These are phyloP conservation scores for Blastobotrys persicus DNA, from an alignment of 1,139 yeast species.

Conservation along the genomic window DNA sequence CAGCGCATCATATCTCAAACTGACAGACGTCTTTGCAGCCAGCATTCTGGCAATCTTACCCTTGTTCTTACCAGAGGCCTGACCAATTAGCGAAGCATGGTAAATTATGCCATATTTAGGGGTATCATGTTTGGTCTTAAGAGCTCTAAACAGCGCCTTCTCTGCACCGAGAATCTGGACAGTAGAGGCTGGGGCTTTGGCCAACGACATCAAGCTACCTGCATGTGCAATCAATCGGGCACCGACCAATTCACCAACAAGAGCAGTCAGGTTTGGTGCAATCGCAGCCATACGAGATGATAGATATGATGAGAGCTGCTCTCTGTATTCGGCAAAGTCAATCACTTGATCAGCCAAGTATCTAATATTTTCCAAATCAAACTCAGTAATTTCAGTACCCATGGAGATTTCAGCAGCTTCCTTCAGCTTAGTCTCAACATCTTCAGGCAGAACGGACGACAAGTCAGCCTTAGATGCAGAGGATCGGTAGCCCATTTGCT, in stretches of 20 bases:
- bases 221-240: slow-evolving; percentile 98
- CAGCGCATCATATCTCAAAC: slow-evolving; percentile 92
- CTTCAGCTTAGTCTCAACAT: slow-evolving; percentile 52
- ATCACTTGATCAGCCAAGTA: slow-evolving; percentile 93
- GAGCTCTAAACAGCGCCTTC: slow-evolving; percentile 97
- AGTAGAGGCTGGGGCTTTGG: slow-evolving; percentile 98
- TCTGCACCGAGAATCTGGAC: slow-evolving; percentile 98
- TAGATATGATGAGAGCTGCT: slow-evolving; percentile 83
- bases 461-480: slow-evolving; percentile 87
- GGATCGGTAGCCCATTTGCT: slow-evolving; percentile 92
- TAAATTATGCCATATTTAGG: slow-evolving; percentile 97
- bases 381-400: slow-evolving; percentile 96
- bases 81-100: slow-evolving; percentile 97
- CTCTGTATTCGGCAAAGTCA: slow-evolving; percentile 92
- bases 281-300: slow-evolving; percentile 95
- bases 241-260: slow-evolving; percentile 97
- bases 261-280: slow-evolving; percentile 94
- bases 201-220: slow-evolving; percentile 88
- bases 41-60: slow-evolving; percentile 98
- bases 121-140: slow-evolving; percentile 97
- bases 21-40: slow-evolving; percentile 98
- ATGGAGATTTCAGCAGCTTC: slow-evolving; percentile 96
- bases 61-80: slow-evolving; percentile 95
- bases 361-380: slow-evolving; percentile 79
- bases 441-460: slow-evolving; percentile 86